Percentiles rank a stretch among this genome's conserved stretches.
phyloP scores from a whole-genome alignment of 129 eudicot species.

The Rutidosis leptorrhynchoides region DNA sequence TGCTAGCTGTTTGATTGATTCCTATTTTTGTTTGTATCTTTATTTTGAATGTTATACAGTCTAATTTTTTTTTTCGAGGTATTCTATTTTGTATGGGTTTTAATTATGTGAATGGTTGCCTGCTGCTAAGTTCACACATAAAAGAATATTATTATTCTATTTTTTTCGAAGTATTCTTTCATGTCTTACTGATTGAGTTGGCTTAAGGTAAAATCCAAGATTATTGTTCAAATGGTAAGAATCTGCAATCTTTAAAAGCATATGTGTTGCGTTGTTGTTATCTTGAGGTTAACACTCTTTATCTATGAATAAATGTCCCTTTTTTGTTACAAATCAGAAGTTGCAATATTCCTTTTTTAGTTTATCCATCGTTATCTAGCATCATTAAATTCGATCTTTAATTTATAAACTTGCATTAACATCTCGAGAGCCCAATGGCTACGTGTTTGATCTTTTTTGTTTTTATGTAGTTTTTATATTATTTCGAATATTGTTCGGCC shows the following conservation, averaged over 20 bases:
- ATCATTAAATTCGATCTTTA: conserved; percentile 22
- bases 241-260: conserved; percentile 30
- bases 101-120: background rate
- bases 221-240: conserved; percentile 37
- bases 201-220: conserved; percentile 23
- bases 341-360: conserved; percentile 38
- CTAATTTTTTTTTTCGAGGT: conserved; percentile 2
- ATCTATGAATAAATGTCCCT: conserved; percentile 21
- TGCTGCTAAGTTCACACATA: conserved; percentile 12
- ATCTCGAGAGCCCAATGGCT: conserved; percentile 33
- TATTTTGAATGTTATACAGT: background rate
- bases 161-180: no score
- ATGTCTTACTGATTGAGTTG: conserved; percentile 15
- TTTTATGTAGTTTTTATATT: conserved; percentile 17
- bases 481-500: background rate
- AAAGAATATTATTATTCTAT: no score
- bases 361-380: conserved; percentile 33
- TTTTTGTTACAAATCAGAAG: conserved; percentile 36
- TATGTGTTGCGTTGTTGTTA: conserved; percentile 30
- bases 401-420: conserved; percentile 26
- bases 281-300: conserved; percentile 23
- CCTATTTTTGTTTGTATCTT: conserved; percentile 19
- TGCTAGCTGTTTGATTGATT: conserved; percentile 29
- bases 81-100: background rate
- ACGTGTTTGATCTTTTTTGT: conserved; percentile 11